Base-by-base conservation (phyloP, 257 asterid species). In the Fraxinus anomala region DNA sequence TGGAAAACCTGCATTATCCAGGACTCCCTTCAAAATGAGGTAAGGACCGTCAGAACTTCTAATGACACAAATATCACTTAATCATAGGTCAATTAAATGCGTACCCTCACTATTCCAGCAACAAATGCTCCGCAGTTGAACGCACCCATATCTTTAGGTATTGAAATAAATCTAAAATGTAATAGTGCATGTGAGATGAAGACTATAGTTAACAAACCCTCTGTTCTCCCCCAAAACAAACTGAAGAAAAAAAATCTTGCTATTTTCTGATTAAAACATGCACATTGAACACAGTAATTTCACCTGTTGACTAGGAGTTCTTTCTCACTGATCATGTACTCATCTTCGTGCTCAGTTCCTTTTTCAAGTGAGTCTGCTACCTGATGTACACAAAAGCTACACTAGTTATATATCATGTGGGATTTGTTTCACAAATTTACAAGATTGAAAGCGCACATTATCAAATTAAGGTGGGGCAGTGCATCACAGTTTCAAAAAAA, bases 301-400 rank as follows among this genome's bases (percentile, higher is more conserved):
- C 34, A 94, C 97, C 97, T 91, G 85, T 94, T 92, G 79, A 94
- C 96, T 73, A 94, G 89, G 78, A 94, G 99, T 88, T 94, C 97
- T 82, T 91, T 94, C 86, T 94, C 97, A 76, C 98, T 94, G 82
- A 94, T 94, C 97, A 94, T 92, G 83, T 92, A 94, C 89, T 94
- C 99, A 79, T 91, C 97, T 89, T 94, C 97, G 75, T 94, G 99
- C 86, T 94, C 99, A 9, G 97, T 94, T 76, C 99, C 97, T 88
- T 94, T 94, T 87, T 94, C 99, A 36, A 94, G 97, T 33, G 97
- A 94, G 80, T 94, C 97, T 40, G 97, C 97, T 76, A 92, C 97
- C 97, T 94, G 88, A 84, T 61, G 68, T 28, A 67, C 3, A 24
- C 71, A 44, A 82, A 66, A 81, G 59, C 26, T 5, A 69, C 73